Conservation (phyloP, 306 rosid genomes). For the Cicer cuneatum region DNA sequence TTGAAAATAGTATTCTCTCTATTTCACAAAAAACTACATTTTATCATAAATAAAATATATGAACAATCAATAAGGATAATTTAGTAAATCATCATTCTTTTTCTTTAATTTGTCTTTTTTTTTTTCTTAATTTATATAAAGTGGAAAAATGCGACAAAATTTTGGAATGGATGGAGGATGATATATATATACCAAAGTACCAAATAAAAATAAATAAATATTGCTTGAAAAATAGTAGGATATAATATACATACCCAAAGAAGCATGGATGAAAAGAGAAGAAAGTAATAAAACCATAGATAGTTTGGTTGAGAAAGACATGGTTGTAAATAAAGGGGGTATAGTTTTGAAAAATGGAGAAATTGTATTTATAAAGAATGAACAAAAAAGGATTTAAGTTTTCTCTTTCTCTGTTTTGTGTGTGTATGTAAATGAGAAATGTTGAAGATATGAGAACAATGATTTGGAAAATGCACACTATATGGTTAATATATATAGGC, state of each 20-base stretch:
- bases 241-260: conserved; percentile 32
- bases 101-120: no score
- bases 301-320: conserved; percentile 42
- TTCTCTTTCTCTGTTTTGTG: background rate
- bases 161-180: no score
- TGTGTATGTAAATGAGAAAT: background rate
- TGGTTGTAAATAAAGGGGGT: conserved; percentile 26
- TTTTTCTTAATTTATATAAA: no score
- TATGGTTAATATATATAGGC: conserved; percentile 39
- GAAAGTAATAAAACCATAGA: conserved; percentile 41
- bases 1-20: background rate
- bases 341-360: conserved; percentile 10
- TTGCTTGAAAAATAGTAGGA: background rate
- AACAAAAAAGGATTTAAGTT: background rate
- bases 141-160: no score
- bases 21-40: no score
- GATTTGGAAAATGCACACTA: background rate
- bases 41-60: no score
- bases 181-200: background rate
- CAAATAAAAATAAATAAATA: background rate
- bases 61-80: no score
- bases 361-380: background rate
- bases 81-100: no score
- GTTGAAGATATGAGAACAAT: conserved; percentile 25
- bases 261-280: conserved; percentile 40